Evolutionary conservation across 2,329 filamentous ascomycete species (phyloP), one percentile per base, ranked within the genome.

Genomic region (Fusarium poae): DNA sequence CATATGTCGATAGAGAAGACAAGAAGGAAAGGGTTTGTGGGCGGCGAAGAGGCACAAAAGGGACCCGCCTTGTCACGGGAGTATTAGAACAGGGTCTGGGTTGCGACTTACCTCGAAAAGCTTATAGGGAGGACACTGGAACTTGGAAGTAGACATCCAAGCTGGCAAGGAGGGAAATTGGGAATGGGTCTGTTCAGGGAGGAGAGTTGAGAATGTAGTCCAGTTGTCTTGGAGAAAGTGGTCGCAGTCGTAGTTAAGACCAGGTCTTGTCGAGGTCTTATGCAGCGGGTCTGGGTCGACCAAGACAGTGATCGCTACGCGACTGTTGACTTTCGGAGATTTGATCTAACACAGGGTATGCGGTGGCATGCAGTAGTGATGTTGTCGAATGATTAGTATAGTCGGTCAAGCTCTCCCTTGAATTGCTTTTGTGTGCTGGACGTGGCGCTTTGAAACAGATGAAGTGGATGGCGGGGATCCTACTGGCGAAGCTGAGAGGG

Each of bases 61-160:
- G 59, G 46, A 62, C 58, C 56, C 32, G 71, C 50, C 35, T 59
- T 72, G 70, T 65, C 63, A 70, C 67, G 68, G 60, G 63, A 73
- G 70, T 57, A 67, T 69, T 75, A 74, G 71, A 77, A 75, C 75
- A 77, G 65, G 63, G 75, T 79, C 73, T 76, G 62, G 69, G 72
- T 71, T 74, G 70, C 67, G 78, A 85, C 86, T 86, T 77, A 88
- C 85, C 82, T 88, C 85, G 77, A 85, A 87, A 78, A 86, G 81
- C 81, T 86, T 87, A 79, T 87, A 87, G 70, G 83, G 77, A 74
- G 83, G 80, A 76, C 83, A 84, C 74, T 84, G 83, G 77, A 86
- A 85, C 81, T 86, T 87, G 77, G 80, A 78, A 77, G 82, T 77
- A 84, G 86, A 88, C 86, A 88, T 88, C 78, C 79, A 86, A 85